Evolutionary conservation across 2,329 filamentous ascomycete species (phyloP), one percentile per base, ranked within the genome.

Genomic region (Neocucurbitaria cava): DNA sequence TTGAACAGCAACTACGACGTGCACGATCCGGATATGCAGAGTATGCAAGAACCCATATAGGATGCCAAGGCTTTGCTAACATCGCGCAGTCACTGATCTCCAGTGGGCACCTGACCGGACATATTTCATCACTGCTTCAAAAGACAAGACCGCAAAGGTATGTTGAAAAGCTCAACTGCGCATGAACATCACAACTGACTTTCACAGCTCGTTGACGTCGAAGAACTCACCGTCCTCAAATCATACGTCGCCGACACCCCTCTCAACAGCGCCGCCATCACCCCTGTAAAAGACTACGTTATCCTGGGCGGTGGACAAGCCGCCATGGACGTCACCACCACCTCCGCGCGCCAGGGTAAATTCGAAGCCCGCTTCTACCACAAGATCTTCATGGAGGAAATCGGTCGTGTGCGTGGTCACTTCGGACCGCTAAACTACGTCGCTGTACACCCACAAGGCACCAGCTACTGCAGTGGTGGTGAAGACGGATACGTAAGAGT

Each of bases 281-380:
- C 93, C 13, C 87, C 91, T 50, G 95, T 96, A 81, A 98, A 98
- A 82, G 92, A 98, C 76, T 99, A 91, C 75, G 94, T 99, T 65
- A 96, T 99, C 73, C 89, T 99, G 40, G 95, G 95, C 70, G 95
- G 95, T 87, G 95, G 95, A 69, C 95, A 99, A 82, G 95, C 93
- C 63, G 95, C 95, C 75, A 97, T 97, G 92, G 94, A 98, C 75
- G 95, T 99, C 79, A 99, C 95, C 54, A 96, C 91, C 49, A 98
- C 95, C 46, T 89, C 89, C 30, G 89, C 92, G 45, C 87, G 95
- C 65, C 95, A 99, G 84, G 95, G 95, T 81, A 98, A 98, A 82
- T 99, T 99, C 83, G 95, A 99, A 81, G 95, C 95, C 40, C 89
- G 95, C 65, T 99, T 99, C 85, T 99, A 97, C 85, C 95, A 99